Evolutionary conservation across 352 stramenopile species (phyloP), one percentile per base, ranked within the genome.

Genomic region (Phytophthora hybrid): DNA sequence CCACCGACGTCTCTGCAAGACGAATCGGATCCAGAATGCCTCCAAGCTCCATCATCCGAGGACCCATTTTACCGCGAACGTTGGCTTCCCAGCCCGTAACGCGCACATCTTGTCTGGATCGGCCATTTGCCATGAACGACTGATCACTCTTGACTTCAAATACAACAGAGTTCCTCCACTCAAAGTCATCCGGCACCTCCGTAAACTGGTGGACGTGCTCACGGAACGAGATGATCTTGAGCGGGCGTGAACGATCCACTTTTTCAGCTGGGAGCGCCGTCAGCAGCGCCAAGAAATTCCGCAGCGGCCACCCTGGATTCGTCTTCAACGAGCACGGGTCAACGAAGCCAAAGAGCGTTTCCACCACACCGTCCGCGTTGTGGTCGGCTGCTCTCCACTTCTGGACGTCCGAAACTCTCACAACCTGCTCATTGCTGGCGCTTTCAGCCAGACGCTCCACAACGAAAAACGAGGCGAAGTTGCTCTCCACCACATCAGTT

Each of bases 1-100:
- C 94, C n/a, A 98, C 95, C 1, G 97, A 98, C 63, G 98, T 97
- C 47, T 98, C 89, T 7, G 96, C 96, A 19, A 99, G 88, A 31
- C 97, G 93, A 9, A 93, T 85, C 58, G 83, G 95, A 63, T 97
- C 88, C 29, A 97, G 63, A 10, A 94, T 82, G 2, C 81, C 74
- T 3, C 77, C 74, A 18, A 97, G 76, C 47, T 95, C 83, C 84
- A 95, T 93, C 29, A 87, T 73, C 13, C 90, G 86, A 9, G 90
- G 90, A 0, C 87, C 89, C 70, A 87, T 80, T 69, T 95, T 94
- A 7, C 88, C 85, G 5, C 87, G 86, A 19, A 72, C 79, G 53
- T 95, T 97, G 13, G 76, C 49, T 79, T 97, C 90, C 90, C 90
- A 97, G 1, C 90, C 90, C 3, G 92, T 67, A 21, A 89, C 71